Conservation (phyloP, 495 filamentous ascomycete species). For the Daldinia grandis region DNA sequence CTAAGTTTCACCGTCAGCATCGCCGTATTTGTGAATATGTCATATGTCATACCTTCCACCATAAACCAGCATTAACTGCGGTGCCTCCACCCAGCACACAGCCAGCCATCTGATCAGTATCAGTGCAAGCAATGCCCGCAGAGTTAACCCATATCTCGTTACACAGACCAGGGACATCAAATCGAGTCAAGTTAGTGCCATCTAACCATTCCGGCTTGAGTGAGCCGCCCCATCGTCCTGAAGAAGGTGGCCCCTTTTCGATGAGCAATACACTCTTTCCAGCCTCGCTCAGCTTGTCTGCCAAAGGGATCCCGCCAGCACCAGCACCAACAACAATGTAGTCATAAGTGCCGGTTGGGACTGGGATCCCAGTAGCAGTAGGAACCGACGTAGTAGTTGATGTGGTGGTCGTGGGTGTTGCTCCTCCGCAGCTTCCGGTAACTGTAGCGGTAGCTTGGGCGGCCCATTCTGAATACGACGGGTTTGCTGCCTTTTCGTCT, state of each 20-base stretch:
- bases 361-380: conserved; percentile 52
- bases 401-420: conserved; percentile 42
- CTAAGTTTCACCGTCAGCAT: conserved; percentile 22
- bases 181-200: conserved; percentile 73
- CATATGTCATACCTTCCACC: conserved; percentile 55
- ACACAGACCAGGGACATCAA: conserved; percentile 82
- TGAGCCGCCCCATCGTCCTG: conserved; percentile 65
- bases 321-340: conserved; percentile 74
- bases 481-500: conserved; percentile 49
- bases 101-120: conserved; percentile 77
- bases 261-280: conserved; percentile 72
- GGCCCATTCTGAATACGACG: conserved; percentile 55
- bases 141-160: conserved; percentile 73
- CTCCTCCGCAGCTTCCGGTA: conserved; percentile 46
- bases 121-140: conserved; percentile 69
- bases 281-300: conserved; percentile 68
- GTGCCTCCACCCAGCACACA: conserved; percentile 81
- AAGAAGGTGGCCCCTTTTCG: conserved; percentile 70
- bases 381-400: conserved; percentile 44
- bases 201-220: conserved; percentile 69
- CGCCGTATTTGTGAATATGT: not conserved
- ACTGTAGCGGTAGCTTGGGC: conserved; percentile 45
- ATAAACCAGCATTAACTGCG: conserved; percentile 74
- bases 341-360: conserved; percentile 65
- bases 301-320: conserved; percentile 70